phyloP scores from a whole-genome alignment of 495 filamentous ascomycete species.

The Podospora fimiseda region DNA sequence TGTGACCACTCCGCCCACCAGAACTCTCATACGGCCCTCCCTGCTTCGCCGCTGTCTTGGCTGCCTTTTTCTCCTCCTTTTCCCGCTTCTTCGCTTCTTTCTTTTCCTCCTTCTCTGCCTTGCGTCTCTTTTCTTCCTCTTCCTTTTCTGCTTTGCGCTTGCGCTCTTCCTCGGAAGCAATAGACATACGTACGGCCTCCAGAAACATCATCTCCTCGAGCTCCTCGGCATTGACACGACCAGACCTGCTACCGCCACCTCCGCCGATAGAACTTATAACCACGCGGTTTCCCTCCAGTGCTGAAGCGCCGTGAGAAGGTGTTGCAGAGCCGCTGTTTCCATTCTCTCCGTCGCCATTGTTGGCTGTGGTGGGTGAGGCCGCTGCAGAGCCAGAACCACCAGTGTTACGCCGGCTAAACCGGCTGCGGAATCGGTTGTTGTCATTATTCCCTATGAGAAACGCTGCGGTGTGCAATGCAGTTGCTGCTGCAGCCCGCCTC shows the following conservation, averaged over 20 bases:
- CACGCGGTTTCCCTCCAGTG: conserved; percentile 9
- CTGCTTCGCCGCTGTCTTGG: conserved; percentile 57
- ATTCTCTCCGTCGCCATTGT: conserved; percentile 24
- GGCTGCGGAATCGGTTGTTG: conserved; percentile 37
- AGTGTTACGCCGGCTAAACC: conserved; percentile 46
- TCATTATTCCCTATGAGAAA: conserved; percentile 73
- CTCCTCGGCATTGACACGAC: conserved; percentile 70
- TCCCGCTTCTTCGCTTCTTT: conserved; percentile 80
- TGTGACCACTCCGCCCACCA: conserved; percentile 29
- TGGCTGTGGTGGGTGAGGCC: conserved; percentile 23
- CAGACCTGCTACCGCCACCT: conserved; percentile 33
- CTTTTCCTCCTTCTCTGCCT: conserved; percentile 65
- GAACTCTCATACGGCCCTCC: conserved; percentile 38
- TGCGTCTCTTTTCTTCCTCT: conserved; percentile 67
- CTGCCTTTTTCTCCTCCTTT: conserved; percentile 74
- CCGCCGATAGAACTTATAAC: conserved; percentile 4
- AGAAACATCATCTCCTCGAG: conserved; percentile 98
- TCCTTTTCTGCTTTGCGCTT: conserved; percentile 76
- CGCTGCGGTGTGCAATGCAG: conserved; percentile 89
- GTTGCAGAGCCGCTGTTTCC: conserved; percentile 26
- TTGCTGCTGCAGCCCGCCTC: conserved; percentile 84
- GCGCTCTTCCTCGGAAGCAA: conserved; percentile 86
- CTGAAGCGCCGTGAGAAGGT: conserved; percentile 21
- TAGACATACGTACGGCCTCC: conserved; percentile 83
- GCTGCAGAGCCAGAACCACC: conserved; percentile 28